Percentiles rank a stretch among this genome's conserved stretches.
phyloP scores from a whole-genome alignment of 108 stramenopile species.

The Schizochytrium sp. region DNA sequence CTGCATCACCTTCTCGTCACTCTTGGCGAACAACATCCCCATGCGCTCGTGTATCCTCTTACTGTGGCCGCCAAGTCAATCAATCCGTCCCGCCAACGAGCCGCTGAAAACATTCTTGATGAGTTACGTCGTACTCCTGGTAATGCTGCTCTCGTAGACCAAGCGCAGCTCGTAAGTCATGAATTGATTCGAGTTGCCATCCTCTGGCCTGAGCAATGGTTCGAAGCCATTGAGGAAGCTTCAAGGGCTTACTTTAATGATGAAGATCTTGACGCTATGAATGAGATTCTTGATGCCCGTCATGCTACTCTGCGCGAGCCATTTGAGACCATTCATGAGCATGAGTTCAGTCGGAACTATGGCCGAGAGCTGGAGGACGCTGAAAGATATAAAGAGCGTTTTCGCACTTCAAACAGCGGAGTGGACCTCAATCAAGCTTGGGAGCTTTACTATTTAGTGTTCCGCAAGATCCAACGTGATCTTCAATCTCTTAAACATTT shows the following conservation, averaged over 20 bases:
- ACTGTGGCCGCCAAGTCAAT: constrained; percentile 92
- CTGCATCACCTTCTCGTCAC: constrained; percentile 88
- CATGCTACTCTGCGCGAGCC: constrained; percentile 87
- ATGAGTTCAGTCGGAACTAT: constrained; percentile 84
- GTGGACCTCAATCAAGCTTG: constrained; percentile 85
- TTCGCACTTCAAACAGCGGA: constrained; percentile 60
- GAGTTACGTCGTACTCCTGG: constrained; percentile 81
- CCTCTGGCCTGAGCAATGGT: constrained; percentile 98
- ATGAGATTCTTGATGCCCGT: constrained; percentile 84
- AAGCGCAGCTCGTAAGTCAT: constrained; percentile 91
- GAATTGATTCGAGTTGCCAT: constrained; percentile 99
- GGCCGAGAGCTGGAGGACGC: constrained; percentile 86
- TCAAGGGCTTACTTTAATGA: constrained; percentile 89
- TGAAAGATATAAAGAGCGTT: constrained; percentile 79
- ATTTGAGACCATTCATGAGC: constrained; percentile 83
- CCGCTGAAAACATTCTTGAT: constrained; percentile 90
- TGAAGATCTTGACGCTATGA: constrained; percentile 92
- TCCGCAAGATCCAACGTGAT: constrained; percentile 92
- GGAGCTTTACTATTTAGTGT: constrained; percentile 96
- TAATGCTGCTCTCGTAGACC: constrained; percentile 85
- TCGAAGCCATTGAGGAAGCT: constrained; percentile 95
- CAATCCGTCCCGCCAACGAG: constrained; percentile 83
- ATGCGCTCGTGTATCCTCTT: constrained; percentile 97
- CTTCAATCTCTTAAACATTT: constrained; percentile 86
- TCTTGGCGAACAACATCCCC: constrained; percentile 90